Base-by-base conservation (phyloP, 2,329 filamentous ascomycete species). In the Elsinoe arachidis region DNA sequence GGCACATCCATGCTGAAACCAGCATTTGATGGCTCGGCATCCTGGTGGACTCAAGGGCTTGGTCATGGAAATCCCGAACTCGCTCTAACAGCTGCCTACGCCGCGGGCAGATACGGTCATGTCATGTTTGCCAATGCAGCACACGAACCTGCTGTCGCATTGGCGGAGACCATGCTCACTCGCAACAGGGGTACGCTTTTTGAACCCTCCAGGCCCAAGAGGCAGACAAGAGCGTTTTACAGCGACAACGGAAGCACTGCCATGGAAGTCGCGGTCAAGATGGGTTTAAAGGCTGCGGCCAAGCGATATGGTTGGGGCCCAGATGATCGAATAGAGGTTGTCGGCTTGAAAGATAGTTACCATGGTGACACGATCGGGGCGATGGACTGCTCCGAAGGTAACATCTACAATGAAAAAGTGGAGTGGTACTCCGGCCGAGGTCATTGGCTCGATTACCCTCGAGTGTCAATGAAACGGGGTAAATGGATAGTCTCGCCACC, bases 1-100 rank as follows among this genome's bases (percentile, higher is more conserved):
- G 62, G 67, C 23, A 26, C 59, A 1, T 56, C 46, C 23, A 21
- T 44, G 2, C 71, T 89, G 0, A 78, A 77, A 46, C 79, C 87
- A 1, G 85, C 86, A 0, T 90, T 93, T 57, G 90, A 95, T 63
- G 89, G 86, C 2, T 93, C 88, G 0, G 88, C 88, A 1, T 92
- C 88, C 0, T 95, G 90, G 89, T 95, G 90, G 89, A 95, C 89
- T 0, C 90, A 95, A 70, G 89, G 89, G 1, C 78, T 95, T 0
- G 89, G 90, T 1, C 90, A 95, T 62, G 86, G 84, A 5, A 90
- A 88, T 63, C 81, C 88, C 0, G 73, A 78, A 0, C 75, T 95
- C 1, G 81, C 87, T 0, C 78, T 93, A 1, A 83, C 87, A 0
- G 88, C 88, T 1, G 87, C 89, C 0, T 85, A 93, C 66, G 88